Conservation (phyloP, 805 yeast genomes). For the Maudiozyma bulderi region DNA sequence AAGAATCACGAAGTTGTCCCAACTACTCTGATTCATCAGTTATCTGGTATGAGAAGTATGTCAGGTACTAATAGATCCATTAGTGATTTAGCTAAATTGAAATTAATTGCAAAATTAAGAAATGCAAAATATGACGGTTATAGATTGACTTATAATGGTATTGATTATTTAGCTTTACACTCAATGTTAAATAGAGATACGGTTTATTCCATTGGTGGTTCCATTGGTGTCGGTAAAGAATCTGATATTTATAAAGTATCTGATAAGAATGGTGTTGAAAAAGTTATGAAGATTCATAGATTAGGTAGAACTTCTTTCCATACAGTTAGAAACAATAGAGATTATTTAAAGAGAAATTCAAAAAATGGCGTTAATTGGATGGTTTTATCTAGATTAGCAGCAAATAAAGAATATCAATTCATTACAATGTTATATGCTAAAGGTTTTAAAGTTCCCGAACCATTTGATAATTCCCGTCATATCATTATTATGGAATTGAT, state of each 20-base stretch:
- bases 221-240: constrained; percentile 95
- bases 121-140: constrained; percentile 96
- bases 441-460: constrained; percentile 81
- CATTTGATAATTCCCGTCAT: constrained; percentile 84
- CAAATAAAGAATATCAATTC: constrained; percentile 84
- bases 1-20: constrained; percentile 94
- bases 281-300: constrained; percentile 83
- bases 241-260: constrained; percentile 86
- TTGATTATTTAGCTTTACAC: constrained; percentile 84
- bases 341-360: constrained; percentile 58
- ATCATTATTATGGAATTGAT: constrained; percentile 88
- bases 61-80: constrained; percentile 73
- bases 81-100: constrained; percentile 78
- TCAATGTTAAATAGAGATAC: constrained; percentile 69
- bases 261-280: constrained; percentile 52
- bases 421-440: constrained; percentile 65
- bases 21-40: constrained; percentile 65
- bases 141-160: constrained; percentile 78
- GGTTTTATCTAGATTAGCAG: constrained; percentile 82
- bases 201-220: constrained; percentile 69
- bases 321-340: constrained; percentile 89
- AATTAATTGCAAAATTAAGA: constrained; percentile 64
- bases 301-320: constrained; percentile 90
- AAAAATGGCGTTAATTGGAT: constrained; percentile 82
- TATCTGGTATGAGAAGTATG: constrained; percentile 67